These are phyloP conservation scores for Geotrichum ghanense DNA, from an alignment of 805 yeast species.

Conservation along the genomic window DNA sequence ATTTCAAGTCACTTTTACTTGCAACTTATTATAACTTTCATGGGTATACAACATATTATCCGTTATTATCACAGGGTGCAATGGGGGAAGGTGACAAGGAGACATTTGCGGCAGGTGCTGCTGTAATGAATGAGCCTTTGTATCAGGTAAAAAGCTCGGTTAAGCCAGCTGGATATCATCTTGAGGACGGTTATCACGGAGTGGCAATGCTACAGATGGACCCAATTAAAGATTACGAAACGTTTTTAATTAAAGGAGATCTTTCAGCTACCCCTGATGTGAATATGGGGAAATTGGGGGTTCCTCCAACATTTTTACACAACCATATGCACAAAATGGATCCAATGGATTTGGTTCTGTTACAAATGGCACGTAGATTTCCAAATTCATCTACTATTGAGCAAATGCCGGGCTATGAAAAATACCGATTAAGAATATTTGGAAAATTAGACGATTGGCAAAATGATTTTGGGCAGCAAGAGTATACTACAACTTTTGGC, in stretches of 20 bases:
- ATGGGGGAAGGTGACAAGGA: slow-evolving; percentile 81
- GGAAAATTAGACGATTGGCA: background rate
- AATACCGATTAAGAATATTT: background rate
- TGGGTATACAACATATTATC: slow-evolving; percentile 51
- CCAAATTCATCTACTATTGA: background rate
- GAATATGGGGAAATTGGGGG: slow-evolving; percentile 5
- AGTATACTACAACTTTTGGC: slow-evolving; percentile 3
- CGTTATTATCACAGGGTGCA: slow-evolving; percentile 46
- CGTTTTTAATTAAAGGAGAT: background rate
- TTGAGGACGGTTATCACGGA: slow-evolving; percentile 36
- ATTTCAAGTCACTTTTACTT: slow-evolving; percentile 44
- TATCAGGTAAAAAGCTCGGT: slow-evolving; percentile 36
- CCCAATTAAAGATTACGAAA: slow-evolving; percentile 45
- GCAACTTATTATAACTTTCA: slow-evolving; percentile 54
- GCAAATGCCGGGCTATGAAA: background rate
- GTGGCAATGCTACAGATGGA: slow-evolving; percentile 70
- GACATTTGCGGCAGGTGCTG: slow-evolving; percentile 63
- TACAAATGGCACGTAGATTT: background rate
- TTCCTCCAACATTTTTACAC: slow-evolving; percentile 40
- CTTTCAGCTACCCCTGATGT: slow-evolving; percentile 6
- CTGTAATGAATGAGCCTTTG: slow-evolving; percentile 44
- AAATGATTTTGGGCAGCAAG: background rate
- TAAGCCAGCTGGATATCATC: slow-evolving; percentile 7
- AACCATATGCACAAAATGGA: slow-evolving; percentile 59
- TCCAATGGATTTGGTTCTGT: slow-evolving; percentile 25